These are phyloP conservation scores for Beauveria pseudobassiana DNA, from an alignment of 2,329 filamentous ascomycete species.

Conservation along the genomic window DNA sequence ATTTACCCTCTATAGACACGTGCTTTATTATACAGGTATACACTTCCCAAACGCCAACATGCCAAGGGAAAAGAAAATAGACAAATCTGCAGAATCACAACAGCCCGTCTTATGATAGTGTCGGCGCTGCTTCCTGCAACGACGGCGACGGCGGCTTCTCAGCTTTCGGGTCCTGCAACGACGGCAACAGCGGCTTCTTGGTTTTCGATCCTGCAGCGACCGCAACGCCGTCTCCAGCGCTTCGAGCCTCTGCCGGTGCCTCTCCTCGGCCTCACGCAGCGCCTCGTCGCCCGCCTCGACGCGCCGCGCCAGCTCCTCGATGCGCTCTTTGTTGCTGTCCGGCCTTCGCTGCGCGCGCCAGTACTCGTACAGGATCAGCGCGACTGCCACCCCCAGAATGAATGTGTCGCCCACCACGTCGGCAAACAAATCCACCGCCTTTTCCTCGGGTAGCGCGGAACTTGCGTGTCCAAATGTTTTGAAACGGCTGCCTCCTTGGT, in stretches of 20 bases:
- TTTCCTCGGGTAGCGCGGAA: slow-evolving; percentile 56
- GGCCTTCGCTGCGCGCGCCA: slow-evolving; percentile 53
- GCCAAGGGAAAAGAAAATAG: not conserved
- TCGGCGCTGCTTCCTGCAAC: slow-evolving; percentile 19
- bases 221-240: slow-evolving; percentile 47
- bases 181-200: slow-evolving; percentile 44
- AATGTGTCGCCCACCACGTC: slow-evolving; percentile 58
- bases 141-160: slow-evolving; percentile 44
- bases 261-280: slow-evolving; percentile 37
- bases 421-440: slow-evolving; percentile 60
- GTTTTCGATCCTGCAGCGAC: slow-evolving; percentile 47
- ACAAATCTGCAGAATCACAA: not conserved
- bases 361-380: slow-evolving; percentile 54
- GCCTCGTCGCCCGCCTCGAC: slow-evolving; percentile 45
- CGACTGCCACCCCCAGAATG: slow-evolving; percentile 51
- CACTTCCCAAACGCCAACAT: not conserved
- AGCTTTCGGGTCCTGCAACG: slow-evolving; percentile 39
- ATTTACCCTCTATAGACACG: not conserved
- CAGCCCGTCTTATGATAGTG: not conserved
- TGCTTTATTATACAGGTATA: not conserved
- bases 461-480: slow-evolving; percentile 54
- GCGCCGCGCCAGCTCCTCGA: slow-evolving; percentile 40
- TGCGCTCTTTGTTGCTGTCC: slow-evolving; percentile 46
- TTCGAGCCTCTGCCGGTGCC: slow-evolving; percentile 40
- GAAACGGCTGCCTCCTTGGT: slow-evolving; percentile 21